Evolutionary conservation across 2,329 filamentous ascomycete genomes (phyloP).

Genomic region (Colletotrichum orchidophilum): DNA sequence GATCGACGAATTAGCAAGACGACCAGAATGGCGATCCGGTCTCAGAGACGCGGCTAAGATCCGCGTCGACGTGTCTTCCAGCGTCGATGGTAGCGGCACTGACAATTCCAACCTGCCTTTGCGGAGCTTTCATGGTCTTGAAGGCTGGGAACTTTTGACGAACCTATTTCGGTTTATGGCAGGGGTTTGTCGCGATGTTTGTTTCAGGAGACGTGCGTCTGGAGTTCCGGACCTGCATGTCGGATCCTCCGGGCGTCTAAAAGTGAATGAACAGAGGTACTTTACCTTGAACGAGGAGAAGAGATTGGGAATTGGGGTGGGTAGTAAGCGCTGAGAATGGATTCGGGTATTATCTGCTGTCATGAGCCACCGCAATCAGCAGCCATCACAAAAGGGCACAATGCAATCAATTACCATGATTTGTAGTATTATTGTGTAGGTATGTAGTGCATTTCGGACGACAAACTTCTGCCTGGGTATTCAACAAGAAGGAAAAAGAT

Average conservation of each 20-base stretch:
- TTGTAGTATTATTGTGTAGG: not conserved
- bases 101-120: not conserved
- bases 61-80: not conserved
- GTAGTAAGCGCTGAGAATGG: not conserved
- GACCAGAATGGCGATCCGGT: not conserved
- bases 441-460: not conserved
- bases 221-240: not conserved
- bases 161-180: not conserved
- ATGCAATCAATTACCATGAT: not conserved
- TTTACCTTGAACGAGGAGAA: not conserved
- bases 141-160: not conserved
- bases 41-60: not conserved
- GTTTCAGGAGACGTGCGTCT: not conserved
- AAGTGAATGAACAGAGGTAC: not conserved
- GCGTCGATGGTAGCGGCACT: not conserved
- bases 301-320: not conserved
- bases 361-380: not conserved
- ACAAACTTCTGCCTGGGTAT: not conserved
- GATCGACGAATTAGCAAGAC: too few species aligned
- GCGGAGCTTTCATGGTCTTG: not conserved
- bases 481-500: not conserved
- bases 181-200: not conserved
- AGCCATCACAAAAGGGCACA: too few species aligned
- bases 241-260: not conserved
- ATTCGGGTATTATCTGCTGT: not conserved